Base-by-base conservation (phyloP, 352 stramenopile species). In the Phytophthora cryptogea region DNA sequence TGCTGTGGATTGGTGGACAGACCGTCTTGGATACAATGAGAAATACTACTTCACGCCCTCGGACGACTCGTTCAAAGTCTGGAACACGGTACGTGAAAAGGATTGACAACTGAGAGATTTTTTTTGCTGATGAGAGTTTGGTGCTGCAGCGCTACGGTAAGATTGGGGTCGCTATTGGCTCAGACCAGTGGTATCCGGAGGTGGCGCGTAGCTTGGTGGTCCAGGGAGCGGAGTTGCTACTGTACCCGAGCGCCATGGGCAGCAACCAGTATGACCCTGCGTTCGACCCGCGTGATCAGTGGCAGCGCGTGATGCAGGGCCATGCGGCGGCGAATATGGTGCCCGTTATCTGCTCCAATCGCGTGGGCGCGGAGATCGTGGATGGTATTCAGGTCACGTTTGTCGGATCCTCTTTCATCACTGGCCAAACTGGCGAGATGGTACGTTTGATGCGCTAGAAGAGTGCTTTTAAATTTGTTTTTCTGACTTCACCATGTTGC, bases 1-100 rank as follows among this genome's bases (percentile, higher is more conserved):
- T 33, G 30, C 23, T 54, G 17, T 13, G 17, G 62, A 41, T 31
- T 39, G 23, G 5, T 27, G n/a, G 2, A 7, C 31, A 88, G 88
- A 97, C 66, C 88, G 89, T 8, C 84, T 96, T 31, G 91, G 91
- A 13, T 94, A 91, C 78, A 93, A 95, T 45, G 88, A 97, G 45
- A 96, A 96, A 63, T 97, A 97, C 66, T 97, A 97, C 75, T 97
- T 97, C 59, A 95, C 82, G 46, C 92, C 92, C 0, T 90, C 89
- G 1, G 88, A 97, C 63, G 89, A 90, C 58, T 71, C 87, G 40
- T 94, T 96, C 62, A 88, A 87, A 75, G 90, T 97, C 26, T 97
- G 86, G 78, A 61, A 95, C 46, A 97, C 92, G 58, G 86, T 92
- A 43, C 28, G 78, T 46, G 26, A 17, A 32, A 9, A 28, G 23